These are phyloP conservation scores for Cyclotella sp. DNA, from an alignment of 108 stramenopile genomes.

Conservation along the genomic window DNA sequence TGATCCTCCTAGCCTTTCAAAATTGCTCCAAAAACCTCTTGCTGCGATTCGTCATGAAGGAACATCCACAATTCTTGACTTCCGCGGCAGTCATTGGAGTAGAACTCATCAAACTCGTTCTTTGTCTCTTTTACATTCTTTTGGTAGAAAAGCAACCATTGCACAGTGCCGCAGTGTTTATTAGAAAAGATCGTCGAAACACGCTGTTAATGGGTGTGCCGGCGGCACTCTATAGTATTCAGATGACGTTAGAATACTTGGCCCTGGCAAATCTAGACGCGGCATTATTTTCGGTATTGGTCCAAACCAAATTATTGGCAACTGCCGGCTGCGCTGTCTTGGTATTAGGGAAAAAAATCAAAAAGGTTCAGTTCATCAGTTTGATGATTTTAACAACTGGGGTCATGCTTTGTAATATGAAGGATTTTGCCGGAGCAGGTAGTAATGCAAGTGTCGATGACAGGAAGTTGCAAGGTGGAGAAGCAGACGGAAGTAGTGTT, in stretches of 20 bases:
- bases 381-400: conserved; percentile 87
- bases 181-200: conserved; percentile 76
- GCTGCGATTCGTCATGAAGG: conserved; percentile 84
- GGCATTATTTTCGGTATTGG: conserved; percentile 91
- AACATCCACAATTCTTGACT: conserved; percentile 74
- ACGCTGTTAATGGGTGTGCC: conserved; percentile 86
- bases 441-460: background rate
- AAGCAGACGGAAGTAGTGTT: conserved; percentile 6
- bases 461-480: background rate
- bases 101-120: conserved; percentile 67
- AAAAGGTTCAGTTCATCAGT: conserved; percentile 77
- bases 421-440: conserved; percentile 15
- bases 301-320: conserved; percentile 92
- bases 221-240: conserved; percentile 93
- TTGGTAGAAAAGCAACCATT: conserved; percentile 52
- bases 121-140: conserved; percentile 67
- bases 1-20: conserved; percentile 81
- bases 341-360: conserved; percentile 81
- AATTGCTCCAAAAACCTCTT: conserved; percentile 85
- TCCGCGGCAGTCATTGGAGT: conserved; percentile 79
- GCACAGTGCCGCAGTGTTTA: conserved; percentile 54
- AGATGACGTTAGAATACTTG: conserved; percentile 95
- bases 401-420: conserved; percentile 91
- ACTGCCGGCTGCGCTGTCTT: conserved; percentile 93
- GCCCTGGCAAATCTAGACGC: conserved; percentile 95